Base-by-base conservation (phyloP, 352 stramenopile genomes). In the Globisporangium yorkense region DNA sequence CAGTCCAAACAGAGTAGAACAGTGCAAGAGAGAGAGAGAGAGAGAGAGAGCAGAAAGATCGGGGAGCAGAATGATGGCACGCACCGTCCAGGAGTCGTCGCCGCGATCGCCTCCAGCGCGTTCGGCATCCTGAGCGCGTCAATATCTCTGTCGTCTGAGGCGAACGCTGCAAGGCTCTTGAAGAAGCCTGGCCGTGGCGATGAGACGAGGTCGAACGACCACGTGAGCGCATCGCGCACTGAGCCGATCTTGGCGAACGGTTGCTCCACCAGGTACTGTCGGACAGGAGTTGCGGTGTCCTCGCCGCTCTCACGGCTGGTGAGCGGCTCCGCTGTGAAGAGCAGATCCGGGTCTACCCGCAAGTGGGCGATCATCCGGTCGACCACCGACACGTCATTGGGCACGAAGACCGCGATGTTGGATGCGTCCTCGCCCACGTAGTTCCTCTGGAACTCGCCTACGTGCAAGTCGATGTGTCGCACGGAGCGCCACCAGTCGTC, bases 331-430 rank as follows among this genome's bases (percentile, higher is more conserved):
- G 75, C 63, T 15, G 61, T 65, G 61, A 80, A 87, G 9, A 86
- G 39, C 54, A 87, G 57, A 46, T 77, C 70, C 1, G 62, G 68
- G 45, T 89, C 74, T n/a, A 88, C 66, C 13, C 77, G 67, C 51
- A 92, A 65, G 35, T 75, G 63, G 18, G 49, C 52, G 21, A 89
- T 56, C 63, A 87, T 72, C 18, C 72, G 79, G 8, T 84, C 61
- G 15, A 94, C 80, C 8, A 75, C 51, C 3, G 54, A 35, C 0
- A 45, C 40, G 47, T 82, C 71, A 40, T 93, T 93, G 16, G 80
- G 83, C 20, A 87, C 77, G 54, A 89, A 91, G 33, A 93, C 80
- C 12, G 77, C 80, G 59, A 92, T 80, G 56, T 94, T 94, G 8
- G 79, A 87, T 29, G 79, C 82, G 24, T 91, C 67, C 18, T 83